Base-by-base conservation (phyloP, 1,139 yeast genomes). In the Geotrichum bryndzae region DNA sequence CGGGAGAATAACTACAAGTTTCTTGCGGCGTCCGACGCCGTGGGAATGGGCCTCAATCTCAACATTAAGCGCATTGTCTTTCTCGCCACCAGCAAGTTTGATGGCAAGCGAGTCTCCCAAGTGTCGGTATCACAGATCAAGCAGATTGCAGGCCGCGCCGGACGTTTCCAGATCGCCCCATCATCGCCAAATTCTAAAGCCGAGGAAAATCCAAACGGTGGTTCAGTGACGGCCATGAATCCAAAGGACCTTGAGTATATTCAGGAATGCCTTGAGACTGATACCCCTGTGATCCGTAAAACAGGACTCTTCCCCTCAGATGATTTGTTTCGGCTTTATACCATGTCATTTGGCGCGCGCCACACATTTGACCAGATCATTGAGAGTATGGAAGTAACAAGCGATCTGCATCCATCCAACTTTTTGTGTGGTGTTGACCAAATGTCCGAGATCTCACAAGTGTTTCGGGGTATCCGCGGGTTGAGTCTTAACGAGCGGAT, bases 91-190 rank as follows among this genome's bases (percentile, higher is more conserved):
- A 74, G 73, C 58, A 95, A 94, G 73, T 94, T 82, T 68, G 84
- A 91, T 71, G 98, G 98, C 3, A 72, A 70, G 22, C 23, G 51
- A 11, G 57, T 51, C n/a, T 76, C 74, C 25, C 74, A 79, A 66
- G 75, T 76, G 2, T 86, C 96, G 0, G 53, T 64, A 25, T 72
- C 77, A 1, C 85, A 87, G 61, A 82, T 87, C 35, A 90, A 90
- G 72, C 99, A 94, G 73, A 94, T 94, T 66, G 98, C 96, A 1
- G 99, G 99, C 0, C 79, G 99, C 66, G 99, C 99, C 0, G 99
- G 99, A 0, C 76, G 99, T 64, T 94, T 78, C 69, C 71, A 74
- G 1, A 73, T 76, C 6, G 67, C 73, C 15, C 66, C 68, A 1
- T 59, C 56, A 13, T 45, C 56, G 4, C 62, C 63, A 7, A 61